phyloP scores from a whole-genome alignment of 345 rosid species.

The Bruguiera parviflora region DNA sequence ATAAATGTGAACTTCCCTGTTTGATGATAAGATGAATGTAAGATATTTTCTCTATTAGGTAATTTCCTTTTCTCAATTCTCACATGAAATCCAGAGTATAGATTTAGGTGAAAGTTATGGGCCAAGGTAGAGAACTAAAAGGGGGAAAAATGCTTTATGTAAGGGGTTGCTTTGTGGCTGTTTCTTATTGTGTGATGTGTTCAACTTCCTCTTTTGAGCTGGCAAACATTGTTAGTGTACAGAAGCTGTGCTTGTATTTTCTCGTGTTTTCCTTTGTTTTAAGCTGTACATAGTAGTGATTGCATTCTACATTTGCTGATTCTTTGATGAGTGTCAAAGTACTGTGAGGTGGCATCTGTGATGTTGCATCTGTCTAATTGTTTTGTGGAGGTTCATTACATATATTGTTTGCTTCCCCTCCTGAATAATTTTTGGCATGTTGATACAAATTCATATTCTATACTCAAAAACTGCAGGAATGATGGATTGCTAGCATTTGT shows the following conservation, averaged over 20 bases:
- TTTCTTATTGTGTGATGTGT: not conserved
- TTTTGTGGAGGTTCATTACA: not conserved
- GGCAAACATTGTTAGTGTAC: not conserved
- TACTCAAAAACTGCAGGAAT: slow-evolving; percentile 49
- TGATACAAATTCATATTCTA: slow-evolving; percentile 6
- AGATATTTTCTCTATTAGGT: not conserved
- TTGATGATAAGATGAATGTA: not conserved
- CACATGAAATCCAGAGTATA: not conserved
- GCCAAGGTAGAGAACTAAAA: not conserved
- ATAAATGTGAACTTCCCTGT: not conserved
- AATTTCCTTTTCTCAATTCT: slow-evolving; percentile 6
- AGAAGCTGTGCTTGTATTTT: not conserved
- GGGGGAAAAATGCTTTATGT: no score
- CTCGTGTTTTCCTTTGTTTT: not conserved
- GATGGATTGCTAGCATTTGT: slow-evolving; percentile 93
- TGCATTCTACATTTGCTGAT: no score
- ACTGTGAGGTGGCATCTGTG: not conserved
- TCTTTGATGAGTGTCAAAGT: not conserved
- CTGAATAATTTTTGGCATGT: not conserved
- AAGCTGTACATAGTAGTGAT: not conserved
- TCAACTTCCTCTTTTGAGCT: not conserved
- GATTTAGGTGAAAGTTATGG: not conserved
- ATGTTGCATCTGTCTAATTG: not conserved
- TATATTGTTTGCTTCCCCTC: not conserved
- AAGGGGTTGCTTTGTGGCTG: not conserved